Evolutionary conservation across 768 basidiomycete species (phyloP).

Genomic region (Filobasidium wieringae): DNA sequence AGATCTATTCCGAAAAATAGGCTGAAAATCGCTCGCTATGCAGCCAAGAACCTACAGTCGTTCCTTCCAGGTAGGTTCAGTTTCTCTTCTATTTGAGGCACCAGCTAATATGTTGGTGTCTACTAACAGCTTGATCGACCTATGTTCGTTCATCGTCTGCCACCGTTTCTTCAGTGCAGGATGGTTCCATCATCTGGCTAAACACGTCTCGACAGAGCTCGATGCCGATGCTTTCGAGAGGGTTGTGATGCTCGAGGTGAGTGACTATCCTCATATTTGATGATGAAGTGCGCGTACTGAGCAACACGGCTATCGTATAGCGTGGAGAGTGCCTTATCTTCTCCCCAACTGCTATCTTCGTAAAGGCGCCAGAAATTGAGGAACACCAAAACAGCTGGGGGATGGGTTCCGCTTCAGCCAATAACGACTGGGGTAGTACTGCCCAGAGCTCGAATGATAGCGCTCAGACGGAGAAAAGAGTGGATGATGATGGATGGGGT

Average conservation of each 20-base stretch:
- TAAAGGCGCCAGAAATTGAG: neutral
- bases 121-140: conserved; percentile 1
- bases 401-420: neutral
- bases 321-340: conserved; percentile 10
- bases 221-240: conserved; percentile 9
- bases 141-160: conserved; percentile 11
- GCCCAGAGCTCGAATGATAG: neutral
- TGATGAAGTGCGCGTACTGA: neutral
- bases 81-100: neutral
- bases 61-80: conserved; percentile 7
- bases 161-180: conserved; percentile 14
- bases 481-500: neutral
- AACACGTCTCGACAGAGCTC: conserved; percentile 8
- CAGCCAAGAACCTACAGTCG: conserved; percentile 13
- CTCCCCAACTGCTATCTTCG: conserved; percentile 10
- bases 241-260: conserved; percentile 12
- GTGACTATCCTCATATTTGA: neutral
- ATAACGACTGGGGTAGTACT: neutral
- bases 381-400: neutral
- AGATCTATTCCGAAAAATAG: neutral
- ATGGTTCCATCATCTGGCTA: conserved; percentile 5
- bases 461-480: neutral
- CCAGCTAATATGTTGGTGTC: neutral
- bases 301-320: neutral
- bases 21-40: neutral